A percentile compares a stretch with the other conserved stretches of the same genome.
Conservation (phyloP, 2,329 filamentous ascomycete species). For the Podosphaera leucotricha region DNA sequence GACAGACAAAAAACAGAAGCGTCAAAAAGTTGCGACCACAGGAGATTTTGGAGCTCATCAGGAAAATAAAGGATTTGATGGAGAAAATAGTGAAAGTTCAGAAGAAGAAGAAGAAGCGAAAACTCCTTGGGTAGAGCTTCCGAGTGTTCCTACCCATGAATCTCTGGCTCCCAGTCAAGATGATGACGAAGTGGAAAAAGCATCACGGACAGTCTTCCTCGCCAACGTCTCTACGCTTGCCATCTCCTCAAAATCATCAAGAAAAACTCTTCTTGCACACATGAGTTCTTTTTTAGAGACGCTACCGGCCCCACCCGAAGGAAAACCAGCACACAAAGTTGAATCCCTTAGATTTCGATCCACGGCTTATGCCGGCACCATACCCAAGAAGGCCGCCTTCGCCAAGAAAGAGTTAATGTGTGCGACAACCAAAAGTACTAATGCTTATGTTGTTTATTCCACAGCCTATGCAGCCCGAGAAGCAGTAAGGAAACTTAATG, state of each 20-base stretch:
- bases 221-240: slow-evolving; percentile 71
- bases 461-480: slow-evolving; percentile 50
- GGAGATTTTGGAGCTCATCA: slow-evolving; percentile 15
- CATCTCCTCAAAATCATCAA: slow-evolving; percentile 59
- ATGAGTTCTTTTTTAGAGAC: slow-evolving; percentile 49
- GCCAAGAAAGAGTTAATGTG: slow-evolving; percentile 81
- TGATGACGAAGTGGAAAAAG: slow-evolving; percentile 52
- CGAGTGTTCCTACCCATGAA: slow-evolving; percentile 23
- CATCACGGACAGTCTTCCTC: slow-evolving; percentile 73
- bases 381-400: slow-evolving; percentile 82
- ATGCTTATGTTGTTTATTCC: slow-evolving; percentile 82
- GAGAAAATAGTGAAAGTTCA: slow-evolving; percentile 12
- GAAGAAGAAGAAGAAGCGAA: slow-evolving; percentile 12
- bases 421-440: slow-evolving; percentile 74
- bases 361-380: slow-evolving; percentile 53
- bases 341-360: slow-evolving; percentile 90
- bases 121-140: slow-evolving; percentile 17
- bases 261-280: slow-evolving; percentile 54
- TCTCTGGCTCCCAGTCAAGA: slow-evolving; percentile 29
- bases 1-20: slow-evolving; percentile 22
- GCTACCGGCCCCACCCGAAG: slow-evolving; percentile 21
- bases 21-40: slow-evolving; percentile 22
- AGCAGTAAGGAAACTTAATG: slow-evolving; percentile 59
- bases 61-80: slow-evolving; percentile 9
- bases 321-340: slow-evolving; percentile 39